Percentiles rank a stretch among this genome's conserved stretches.
These are phyloP conservation scores for Rhizopogon sp. DNA, from an alignment of 768 basidiomycete genomes.

Conservation along the genomic window DNA sequence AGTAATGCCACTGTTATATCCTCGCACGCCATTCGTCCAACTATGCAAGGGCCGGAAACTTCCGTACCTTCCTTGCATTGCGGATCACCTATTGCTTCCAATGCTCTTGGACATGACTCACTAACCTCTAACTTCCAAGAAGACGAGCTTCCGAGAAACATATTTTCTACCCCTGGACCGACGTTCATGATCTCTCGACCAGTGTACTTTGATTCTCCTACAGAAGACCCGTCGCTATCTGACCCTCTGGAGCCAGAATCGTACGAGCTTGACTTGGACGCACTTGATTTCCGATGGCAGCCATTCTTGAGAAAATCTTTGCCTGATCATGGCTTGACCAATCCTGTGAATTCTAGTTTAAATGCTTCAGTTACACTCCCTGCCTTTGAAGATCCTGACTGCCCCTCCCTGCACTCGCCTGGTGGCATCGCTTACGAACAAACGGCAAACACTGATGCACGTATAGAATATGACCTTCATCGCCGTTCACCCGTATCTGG, in stretches of 20 bases:
- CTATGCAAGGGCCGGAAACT: not conserved
- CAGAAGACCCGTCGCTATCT: slow-evolving; percentile 41
- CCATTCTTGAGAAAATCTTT: slow-evolving; percentile 35
- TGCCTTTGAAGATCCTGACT: not conserved
- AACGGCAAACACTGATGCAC: not conserved
- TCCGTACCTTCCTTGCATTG: not conserved
- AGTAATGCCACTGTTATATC: not conserved
- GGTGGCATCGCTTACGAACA: not conserved
- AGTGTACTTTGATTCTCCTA: slow-evolving; percentile 48
- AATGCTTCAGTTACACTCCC: not conserved
- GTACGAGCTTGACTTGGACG: slow-evolving; percentile 34
- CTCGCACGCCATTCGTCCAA: not conserved
- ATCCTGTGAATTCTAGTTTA: not conserved
- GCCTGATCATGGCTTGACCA: not conserved
- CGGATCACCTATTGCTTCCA: not conserved
- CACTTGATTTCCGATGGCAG: slow-evolving; percentile 53
- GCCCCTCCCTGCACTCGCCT: not conserved
- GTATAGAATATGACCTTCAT: not conserved
- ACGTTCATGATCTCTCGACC: slow-evolving; percentile 24
- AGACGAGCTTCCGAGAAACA: slow-evolving; percentile 5
- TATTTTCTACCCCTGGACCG: slow-evolving; percentile 50
- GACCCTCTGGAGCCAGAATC: slow-evolving; percentile 31
- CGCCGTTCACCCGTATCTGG: not conserved
- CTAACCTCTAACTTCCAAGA: not conserved
- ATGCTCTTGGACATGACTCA: not conserved